Evolutionary conservation across 345 rosid species (phyloP), one percentile per base, ranked within the genome.

Genomic region (Euclidium syriacum): DNA sequence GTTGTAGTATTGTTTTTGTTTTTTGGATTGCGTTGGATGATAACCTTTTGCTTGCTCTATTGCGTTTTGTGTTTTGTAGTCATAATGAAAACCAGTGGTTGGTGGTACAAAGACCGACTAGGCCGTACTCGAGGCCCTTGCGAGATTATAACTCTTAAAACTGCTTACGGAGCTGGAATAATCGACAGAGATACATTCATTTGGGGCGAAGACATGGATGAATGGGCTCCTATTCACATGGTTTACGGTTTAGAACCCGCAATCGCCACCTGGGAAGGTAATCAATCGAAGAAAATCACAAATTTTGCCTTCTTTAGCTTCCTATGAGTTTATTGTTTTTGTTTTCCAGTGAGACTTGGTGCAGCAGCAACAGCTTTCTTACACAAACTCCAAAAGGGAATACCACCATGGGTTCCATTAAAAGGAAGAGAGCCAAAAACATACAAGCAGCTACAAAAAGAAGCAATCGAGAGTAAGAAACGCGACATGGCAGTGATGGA

Each of bases 161-260:
- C 98, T 2, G 95, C 98, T 24, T 91, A 91, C 83, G 96, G 95
- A 77, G 84, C 61, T 55, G 98, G 96, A 44, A 80, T 91, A 1
- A 86, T 91, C 40, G 98, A 91, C 65, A 91, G 81, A 47, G 77
- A 91, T 60, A 91, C 98, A n/a, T 91, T 91, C 76, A 62, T 91
- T 36, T 91, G 96, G 98, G 87, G 89, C 10, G 91, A 86, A 27
- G 98, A 84, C 74, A 79, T 91, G 91, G 96, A 86, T 72, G 98
- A 88, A 74, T 88, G 96, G 98, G 95, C 85, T 4, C 98, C 98
- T 1, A 91, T 91, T 75, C 91, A 81, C 70, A 91, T 91, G 98
- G 70, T 91, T 59, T 88, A 91, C 49, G 95, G 96, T 78, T 42
- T 91, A 78, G 98, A 91, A 67, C 89, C 74, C 33, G 95, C 98